phyloP scores from a whole-genome alignment of 306 rosid species.

The Corylus americana region DNA sequence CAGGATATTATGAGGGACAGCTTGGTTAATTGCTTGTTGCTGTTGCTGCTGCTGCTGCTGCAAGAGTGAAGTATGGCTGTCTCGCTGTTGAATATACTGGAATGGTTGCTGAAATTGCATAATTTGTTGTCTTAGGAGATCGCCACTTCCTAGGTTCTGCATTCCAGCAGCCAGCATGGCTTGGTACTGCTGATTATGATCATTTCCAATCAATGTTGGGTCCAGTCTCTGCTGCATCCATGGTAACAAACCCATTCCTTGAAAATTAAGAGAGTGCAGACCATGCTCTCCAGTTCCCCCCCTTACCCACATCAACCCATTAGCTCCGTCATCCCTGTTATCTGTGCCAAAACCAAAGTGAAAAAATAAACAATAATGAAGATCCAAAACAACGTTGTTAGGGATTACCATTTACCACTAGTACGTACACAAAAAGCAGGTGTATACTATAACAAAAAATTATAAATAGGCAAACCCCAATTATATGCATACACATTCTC shows the following conservation, averaged over 20 bases:
- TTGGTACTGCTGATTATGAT: conserved; percentile 71
- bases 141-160: conserved; percentile 65
- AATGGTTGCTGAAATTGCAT: conserved; percentile 76
- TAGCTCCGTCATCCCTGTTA: conserved; percentile 67
- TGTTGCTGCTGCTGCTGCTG: conserved; percentile 65
- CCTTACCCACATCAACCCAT: conserved; percentile 78
- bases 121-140: conserved; percentile 70
- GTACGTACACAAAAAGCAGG: conserved; percentile 8
- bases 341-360: conserved; percentile 48
- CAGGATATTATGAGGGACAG: conserved; percentile 49
- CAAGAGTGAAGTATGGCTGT: conserved; percentile 49
- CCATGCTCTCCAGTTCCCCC: conserved; percentile 70
- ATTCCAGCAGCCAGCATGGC: conserved; percentile 77
- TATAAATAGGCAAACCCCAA: neutral
- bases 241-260: conserved; percentile 64
- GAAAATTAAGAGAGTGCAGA: conserved; percentile 65
- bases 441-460: neutral
- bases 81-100: conserved; percentile 65
- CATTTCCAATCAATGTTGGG: conserved; percentile 59
- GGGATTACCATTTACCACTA: neutral
- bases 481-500: neutral
- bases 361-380: conserved; percentile 19
- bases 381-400: neutral
- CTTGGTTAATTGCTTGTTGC: conserved; percentile 54
- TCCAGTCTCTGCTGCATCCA: conserved; percentile 87